Base-by-base conservation (phyloP, 1,284 basidiomycete species). In the Ganoderma meredithae region DNA sequence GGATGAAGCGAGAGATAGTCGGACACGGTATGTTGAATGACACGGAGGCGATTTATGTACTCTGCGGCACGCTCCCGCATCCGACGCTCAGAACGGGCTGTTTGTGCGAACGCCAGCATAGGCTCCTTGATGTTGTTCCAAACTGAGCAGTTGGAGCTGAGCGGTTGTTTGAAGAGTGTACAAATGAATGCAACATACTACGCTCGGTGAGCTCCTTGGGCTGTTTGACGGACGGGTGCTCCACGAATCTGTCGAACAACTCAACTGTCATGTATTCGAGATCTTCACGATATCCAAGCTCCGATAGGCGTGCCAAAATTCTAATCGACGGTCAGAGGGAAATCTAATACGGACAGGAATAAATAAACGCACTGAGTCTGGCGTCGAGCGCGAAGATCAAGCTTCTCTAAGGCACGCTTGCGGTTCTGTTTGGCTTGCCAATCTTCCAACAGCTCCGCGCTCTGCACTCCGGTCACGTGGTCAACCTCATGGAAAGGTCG, bases 161-260 rank as follows among this genome's bases (percentile, higher is more conserved):
- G 62, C 36, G 41, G 13, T n/a, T 13, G 10, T 33, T n/a, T 53
- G 33, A 41, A 43, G 36, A 43, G 47, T 3, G 4, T 27, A 12
- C 60, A 8, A 47, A 7, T 49, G n/a, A 17, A 44, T 27, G 22
- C 22, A 10, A 53, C 49, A 17, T 60, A 73, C 72, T 73, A 36
- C 72, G 70, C 40, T 69, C 70, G 27, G 70, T 73, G 49, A 73
- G 66, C 43, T 70, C 69, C 36, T 69, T 69, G 49, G 67, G 69
- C 43, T 71, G 70, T 55, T 67, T 70, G 47, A 73, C 72, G 3
- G 67, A 56, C 2, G 69, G 69, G 31, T 72, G 69, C 19, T 70
- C 65, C 13, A 66, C 19, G 63, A 72, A 72, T 22, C 64, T 53
- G 12, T 67, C 67, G 40, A 65, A 52, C 17, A 61, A 36, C 5